Evolutionary conservation across 805 yeast genomes (phyloP), one percentile per base, ranked within the genome.

Genomic region (Soucietia sequanensis): DNA sequence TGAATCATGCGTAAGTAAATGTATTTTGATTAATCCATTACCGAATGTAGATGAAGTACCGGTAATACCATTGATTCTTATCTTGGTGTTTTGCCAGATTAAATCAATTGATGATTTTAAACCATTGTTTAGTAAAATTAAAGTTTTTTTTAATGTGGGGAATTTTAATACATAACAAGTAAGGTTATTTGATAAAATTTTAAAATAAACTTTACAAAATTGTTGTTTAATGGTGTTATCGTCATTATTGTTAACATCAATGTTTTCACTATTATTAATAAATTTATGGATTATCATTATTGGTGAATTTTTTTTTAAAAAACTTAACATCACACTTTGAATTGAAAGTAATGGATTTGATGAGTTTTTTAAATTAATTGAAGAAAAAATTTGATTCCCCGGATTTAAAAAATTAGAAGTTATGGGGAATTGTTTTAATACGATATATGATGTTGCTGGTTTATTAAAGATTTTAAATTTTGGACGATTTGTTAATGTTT

Each of bases 21-120:
- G 14, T 8, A 25, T 25, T 14, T 25, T 25, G 12, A 25, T 12
- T 12, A 25, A 25, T 7, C 27, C 14, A 13, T 8, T 9, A 13
- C 27, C 27, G n/a, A 25, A 25, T 7, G 27, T 25, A 13, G 27
- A 25, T 7, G 27, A 9, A 13, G 27, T 25, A 7, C 27, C 27
- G 27, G 27, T 9, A 14, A 25, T n/a, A 8, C 27, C 27, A 7
- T 7, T 7, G 24, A 29, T 21, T 21, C 31, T n/a, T 7, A 29
- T 19, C 17, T 29, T 29, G 31, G 19, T 29, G 8, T 19, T 23
- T 13, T 29, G 16, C 6, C n/a, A 19, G 23, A 19, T 21, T 16
- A 29, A 12, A 16, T 29, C 31, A n/a, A 29, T 21, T 15, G 11
- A 19, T 16, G 31, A 23, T 16, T 29, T 29, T 11, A 29, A 19